phyloP scores from a whole-genome alignment of 257 asterid genomes.

The Agastache rugosa region DNA sequence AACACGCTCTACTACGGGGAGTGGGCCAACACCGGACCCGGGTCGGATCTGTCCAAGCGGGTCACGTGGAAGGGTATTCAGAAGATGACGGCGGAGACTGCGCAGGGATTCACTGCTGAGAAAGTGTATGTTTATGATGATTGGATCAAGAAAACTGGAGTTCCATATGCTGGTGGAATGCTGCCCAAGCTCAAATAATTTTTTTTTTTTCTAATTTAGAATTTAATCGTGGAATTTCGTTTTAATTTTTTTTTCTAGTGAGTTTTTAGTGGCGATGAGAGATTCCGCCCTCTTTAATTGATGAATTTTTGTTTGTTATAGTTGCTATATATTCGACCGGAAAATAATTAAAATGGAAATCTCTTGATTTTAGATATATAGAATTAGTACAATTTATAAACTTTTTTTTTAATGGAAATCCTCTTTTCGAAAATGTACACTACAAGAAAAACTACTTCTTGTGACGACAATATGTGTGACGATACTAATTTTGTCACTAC shows the following conservation, averaged over 20 bases:
- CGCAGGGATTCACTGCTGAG: slow-evolving; percentile 53
- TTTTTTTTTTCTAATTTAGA: neutral
- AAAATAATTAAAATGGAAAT: neutral
- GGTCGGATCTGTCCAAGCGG: slow-evolving; percentile 47
- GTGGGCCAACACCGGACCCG: slow-evolving; percentile 69
- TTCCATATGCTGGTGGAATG: slow-evolving; percentile 60
- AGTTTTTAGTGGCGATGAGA: neutral
- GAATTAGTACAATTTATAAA: too few species aligned
- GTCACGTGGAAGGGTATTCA: slow-evolving; percentile 76
- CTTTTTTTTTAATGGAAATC: too few species aligned
- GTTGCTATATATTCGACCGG: too few species aligned
- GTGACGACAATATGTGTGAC: too few species aligned
- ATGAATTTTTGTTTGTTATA: neutral
- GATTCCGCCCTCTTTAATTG: neutral
- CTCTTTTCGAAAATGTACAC: too few species aligned
- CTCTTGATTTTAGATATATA: neutral
- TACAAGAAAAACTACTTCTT: too few species aligned
- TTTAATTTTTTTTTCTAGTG: neutral
- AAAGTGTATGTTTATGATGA: slow-evolving; percentile 42
- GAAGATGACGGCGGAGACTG: slow-evolving; percentile 54
- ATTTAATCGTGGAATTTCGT: neutral
- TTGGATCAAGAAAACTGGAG: slow-evolving; percentile 58
- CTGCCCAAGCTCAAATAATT: slow-evolving; percentile 2
- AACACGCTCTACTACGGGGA: slow-evolving; percentile 73
- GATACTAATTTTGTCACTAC: too few species aligned